Conservation (phyloP, 2,329 filamentous ascomycete genomes). For the Penicillium paneum region DNA sequence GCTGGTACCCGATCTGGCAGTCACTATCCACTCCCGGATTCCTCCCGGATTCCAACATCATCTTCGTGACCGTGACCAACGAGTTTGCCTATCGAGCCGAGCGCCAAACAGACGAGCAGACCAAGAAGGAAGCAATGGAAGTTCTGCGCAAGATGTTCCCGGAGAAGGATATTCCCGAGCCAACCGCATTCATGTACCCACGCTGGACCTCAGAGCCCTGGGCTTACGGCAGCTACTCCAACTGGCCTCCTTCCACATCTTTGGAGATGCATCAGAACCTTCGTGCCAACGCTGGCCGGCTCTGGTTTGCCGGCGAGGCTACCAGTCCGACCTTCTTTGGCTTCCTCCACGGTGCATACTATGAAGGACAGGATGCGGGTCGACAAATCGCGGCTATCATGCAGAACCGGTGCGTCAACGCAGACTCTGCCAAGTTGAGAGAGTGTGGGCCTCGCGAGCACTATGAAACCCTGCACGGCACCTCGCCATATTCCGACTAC, state of each 20-base stretch:
- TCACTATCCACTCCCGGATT: constrained; percentile 59
- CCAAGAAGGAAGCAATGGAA: constrained; percentile 54
- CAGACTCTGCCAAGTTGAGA: constrained; percentile 11
- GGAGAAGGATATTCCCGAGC: constrained; percentile 55
- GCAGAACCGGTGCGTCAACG: constrained; percentile 20
- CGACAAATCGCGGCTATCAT: constrained; percentile 31
- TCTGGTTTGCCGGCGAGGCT: constrained; percentile 66
- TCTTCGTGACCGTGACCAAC: constrained; percentile 63
- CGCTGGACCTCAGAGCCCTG: constrained; percentile 54
- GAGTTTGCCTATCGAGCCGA: constrained; percentile 58
- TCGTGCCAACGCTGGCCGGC: constrained; percentile 58
- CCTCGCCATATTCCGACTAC: constrained; percentile 30
- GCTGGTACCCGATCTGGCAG: constrained; percentile 62
- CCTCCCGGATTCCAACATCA: constrained; percentile 59
- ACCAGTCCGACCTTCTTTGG: constrained; percentile 63
- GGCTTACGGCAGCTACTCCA: constrained; percentile 62
- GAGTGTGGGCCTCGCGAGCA: constrained; percentile 25
- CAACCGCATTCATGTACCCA: constrained; percentile 60
- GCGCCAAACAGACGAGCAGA: constrained; percentile 57
- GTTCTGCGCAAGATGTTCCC: constrained; percentile 63
- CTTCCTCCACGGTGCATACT: constrained; percentile 62
- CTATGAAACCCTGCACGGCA: constrained; percentile 31
- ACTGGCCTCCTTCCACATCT: constrained; percentile 63
- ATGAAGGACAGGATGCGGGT: constrained; percentile 54
- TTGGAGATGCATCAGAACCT: constrained; percentile 66